Evolutionary conservation across 2,329 filamentous ascomycete genomes (phyloP).

Genomic region (Aspergillus sp.): DNA sequence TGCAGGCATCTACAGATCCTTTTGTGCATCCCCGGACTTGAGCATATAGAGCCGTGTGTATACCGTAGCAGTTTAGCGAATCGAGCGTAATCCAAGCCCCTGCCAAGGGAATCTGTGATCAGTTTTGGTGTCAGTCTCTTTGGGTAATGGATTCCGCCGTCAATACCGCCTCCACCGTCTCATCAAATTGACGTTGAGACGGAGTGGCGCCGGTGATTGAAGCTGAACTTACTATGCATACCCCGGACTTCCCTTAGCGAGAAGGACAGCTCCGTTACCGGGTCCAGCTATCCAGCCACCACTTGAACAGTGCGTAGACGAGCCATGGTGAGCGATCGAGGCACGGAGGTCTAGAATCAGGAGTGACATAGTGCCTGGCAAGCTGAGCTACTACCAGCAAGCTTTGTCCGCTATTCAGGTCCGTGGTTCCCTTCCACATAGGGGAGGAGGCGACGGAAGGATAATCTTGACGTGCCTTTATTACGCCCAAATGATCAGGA

Average conservation of each 20-base stretch:
- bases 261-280: too few relatives aligned
- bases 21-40: not conserved
- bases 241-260: too few relatives aligned
- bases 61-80: not conserved
- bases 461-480: conserved; percentile 19
- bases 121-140: not conserved
- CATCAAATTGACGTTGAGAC: conserved; percentile 1
- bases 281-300: not conserved
- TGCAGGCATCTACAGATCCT: not conserved
- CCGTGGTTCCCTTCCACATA: not conserved
- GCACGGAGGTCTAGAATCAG: conserved; percentile 9
- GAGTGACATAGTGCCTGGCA: conserved; percentile 4
- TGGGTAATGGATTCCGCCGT: not conserved
- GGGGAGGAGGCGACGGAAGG: not conserved
- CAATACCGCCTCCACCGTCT: not conserved
- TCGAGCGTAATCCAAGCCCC: not conserved
- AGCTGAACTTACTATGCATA: not conserved
- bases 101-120: not conserved
- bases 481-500: conserved; percentile 15
- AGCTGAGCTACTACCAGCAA: not conserved
- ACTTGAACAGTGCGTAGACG: not conserved
- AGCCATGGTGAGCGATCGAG: conserved; percentile 9
- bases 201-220: not conserved
- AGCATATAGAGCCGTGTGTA: not conserved
- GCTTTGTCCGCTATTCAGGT: not conserved